Percentiles rank a stretch among this genome's conserved stretches.
phyloP scores from a whole-genome alignment of 2,329 filamentous ascomycete species.

The Teratosphaeria destructans region DNA sequence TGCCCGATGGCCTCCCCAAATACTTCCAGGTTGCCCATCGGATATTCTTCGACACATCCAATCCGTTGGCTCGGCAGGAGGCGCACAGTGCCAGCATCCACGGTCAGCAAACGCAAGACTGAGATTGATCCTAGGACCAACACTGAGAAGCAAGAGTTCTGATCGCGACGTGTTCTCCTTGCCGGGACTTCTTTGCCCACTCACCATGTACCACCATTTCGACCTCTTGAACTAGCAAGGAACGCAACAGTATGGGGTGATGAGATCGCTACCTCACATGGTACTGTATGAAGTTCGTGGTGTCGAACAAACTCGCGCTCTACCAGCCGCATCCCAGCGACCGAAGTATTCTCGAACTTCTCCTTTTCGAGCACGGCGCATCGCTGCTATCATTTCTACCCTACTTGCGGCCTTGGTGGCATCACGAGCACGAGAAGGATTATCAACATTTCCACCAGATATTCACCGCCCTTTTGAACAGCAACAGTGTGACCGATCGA shows the following conservation, averaged over 20 bases:
- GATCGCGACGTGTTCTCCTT: no score
- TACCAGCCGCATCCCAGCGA: background rate
- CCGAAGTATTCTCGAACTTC: background rate
- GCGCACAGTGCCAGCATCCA: background rate
- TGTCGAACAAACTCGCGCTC: no score
- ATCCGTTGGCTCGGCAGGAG: background rate
- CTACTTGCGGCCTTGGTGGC: background rate
- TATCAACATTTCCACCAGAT: background rate
- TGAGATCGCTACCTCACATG: no score
- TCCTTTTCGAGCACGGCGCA: background rate
- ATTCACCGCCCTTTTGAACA: no score
- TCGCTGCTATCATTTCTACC: background rate
- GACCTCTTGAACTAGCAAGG: no score
- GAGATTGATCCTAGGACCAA: no score
- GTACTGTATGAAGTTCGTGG: no score
- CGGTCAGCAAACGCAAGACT: background rate
- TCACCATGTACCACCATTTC: no score
- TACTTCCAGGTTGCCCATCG: background rate
- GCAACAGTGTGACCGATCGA: no score
- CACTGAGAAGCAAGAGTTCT: no score
- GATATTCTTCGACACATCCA: background rate
- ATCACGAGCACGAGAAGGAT: background rate
- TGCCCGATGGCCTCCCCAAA: background rate
- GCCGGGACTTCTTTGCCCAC: no score
- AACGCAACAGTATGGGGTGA: no score